Evolutionary conservation across 139 green algal genomes (phyloP), one percentile per base, ranked within the genome.

Genomic region (Astrephomene gubernaculifera): DNA sequence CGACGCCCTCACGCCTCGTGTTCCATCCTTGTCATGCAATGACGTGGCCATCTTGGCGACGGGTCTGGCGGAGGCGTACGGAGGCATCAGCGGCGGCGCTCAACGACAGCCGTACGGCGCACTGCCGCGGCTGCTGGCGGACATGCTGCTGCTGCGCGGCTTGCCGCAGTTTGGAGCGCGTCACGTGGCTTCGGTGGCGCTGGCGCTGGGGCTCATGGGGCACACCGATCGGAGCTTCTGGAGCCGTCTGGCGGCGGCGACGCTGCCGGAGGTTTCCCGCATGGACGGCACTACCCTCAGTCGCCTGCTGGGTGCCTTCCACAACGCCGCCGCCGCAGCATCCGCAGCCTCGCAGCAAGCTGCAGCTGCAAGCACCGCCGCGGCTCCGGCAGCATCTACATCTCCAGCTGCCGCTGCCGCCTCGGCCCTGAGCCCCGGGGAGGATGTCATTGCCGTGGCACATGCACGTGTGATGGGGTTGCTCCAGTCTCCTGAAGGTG

Each of bases 51-150:
- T 33, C 57, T 43, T 84, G 2, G 44, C 64, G n/a, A 29, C 65
- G 5, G 38, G 21, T 5, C 43, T 83, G 39, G 76, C 76, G 29
- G 17, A 61, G 60, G 35, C 67, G 78, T 63, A 53, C 38, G 45
- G 1, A 17, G 8, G 41, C 60, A 7, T 39, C 25, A 19, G 60
- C 44, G 43, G 61, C 41, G 21, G 78, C 43, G 43, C 29, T 31
- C 73, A 69, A 35, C 24, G 7, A 36, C 52, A 81, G 21, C 25
- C 41, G 8, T 84, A 53, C 33, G 78, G 78, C 61, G 43, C 41
- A 43, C 63, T 84, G 63, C 78, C 78, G 43, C 78, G 78, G n/a
- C 63, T 84, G 63, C 78, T 84, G 44, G 43, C 38, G 0, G 78
- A 84, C 63, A 24, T 84, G 61, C 21, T 84, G 43, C 29, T 75